These are phyloP conservation scores for Alternaria sp. DNA, from an alignment of 2,329 filamentous ascomycete species.

Conservation along the genomic window DNA sequence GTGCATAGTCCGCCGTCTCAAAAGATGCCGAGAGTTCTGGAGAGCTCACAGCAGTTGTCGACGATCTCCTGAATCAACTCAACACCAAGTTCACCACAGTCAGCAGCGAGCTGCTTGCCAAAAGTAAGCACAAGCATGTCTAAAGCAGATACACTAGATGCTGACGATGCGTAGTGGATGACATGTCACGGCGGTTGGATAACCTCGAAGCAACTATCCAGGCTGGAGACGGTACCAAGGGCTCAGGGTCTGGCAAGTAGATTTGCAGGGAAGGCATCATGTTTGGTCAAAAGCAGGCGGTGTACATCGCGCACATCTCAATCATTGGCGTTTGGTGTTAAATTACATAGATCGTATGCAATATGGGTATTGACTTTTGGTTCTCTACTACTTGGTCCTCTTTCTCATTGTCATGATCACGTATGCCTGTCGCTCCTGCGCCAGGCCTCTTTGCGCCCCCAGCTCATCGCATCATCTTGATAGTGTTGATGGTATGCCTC, in stretches of 20 bases:
- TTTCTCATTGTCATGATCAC: conserved; percentile 21
- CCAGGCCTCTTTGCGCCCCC: neutral
- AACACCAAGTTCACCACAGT: conserved; percentile 85
- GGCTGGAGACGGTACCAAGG: conserved; percentile 55
- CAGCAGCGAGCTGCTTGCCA: conserved; percentile 85
- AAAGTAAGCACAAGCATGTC: conserved; percentile 66
- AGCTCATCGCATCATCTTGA: neutral
- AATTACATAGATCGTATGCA: neutral
- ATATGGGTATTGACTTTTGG: conserved; percentile 6
- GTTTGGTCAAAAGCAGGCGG: neutral
- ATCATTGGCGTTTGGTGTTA: neutral
- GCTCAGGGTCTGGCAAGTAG: conserved; percentile 32
- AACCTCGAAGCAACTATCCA: conserved; percentile 77
- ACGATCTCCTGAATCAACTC: conserved; percentile 83
- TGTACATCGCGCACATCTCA: neutral
- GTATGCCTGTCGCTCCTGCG: conserved; percentile 12
- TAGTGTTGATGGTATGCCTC: neutral
- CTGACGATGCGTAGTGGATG: conserved; percentile 71
- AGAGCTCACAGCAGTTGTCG: conserved; percentile 79
- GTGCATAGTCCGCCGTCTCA: conserved; percentile 22
- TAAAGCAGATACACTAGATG: neutral
- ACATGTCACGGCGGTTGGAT: conserved; percentile 87
- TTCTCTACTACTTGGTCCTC: conserved; percentile 1
- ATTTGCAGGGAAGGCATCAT: neutral
- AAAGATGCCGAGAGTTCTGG: conserved; percentile 46